A percentile compares a stretch with the other conserved stretches of the same genome.
Conservation (phyloP, 2,329 filamentous ascomycete genomes). For the Pyrenophora tritici-repentis region DNA sequence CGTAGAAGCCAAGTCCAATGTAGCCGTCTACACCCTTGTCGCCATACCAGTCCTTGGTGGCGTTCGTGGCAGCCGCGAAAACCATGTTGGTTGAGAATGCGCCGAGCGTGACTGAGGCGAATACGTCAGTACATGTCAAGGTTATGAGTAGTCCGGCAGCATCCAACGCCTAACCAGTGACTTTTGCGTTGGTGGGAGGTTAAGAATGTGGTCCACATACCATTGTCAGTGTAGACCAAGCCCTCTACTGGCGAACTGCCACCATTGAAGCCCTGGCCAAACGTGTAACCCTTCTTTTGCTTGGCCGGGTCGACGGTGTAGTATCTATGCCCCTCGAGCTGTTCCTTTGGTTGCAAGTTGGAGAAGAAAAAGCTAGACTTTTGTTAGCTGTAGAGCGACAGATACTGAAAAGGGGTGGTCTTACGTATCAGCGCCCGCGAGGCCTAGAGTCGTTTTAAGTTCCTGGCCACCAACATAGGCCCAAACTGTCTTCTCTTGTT, state of each 20-base stretch:
- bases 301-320: neutral
- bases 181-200: no score
- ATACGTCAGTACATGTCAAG: neutral
- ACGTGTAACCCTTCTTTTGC: neutral
- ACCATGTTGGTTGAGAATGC: neutral
- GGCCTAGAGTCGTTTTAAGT: no score
- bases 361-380: neutral
- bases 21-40: neutral
- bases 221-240: neutral
- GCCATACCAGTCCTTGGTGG: neutral
- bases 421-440: no score
- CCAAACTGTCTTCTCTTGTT: no score
- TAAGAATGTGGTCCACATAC: neutral
- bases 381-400: neutral
- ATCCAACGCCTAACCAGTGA: no score
- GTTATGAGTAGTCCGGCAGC: no score
- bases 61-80: neutral
- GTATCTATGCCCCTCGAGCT: neutral
- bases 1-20: neutral
- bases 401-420: no score
- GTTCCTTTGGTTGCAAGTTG: neutral
- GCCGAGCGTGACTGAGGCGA: neutral
- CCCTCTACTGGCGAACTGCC: neutral
- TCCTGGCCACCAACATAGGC: neutral
- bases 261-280: neutral